These are phyloP conservation scores for Pichia cephalocereana DNA, from an alignment of 805 yeast genomes.

Conservation along the genomic window DNA sequence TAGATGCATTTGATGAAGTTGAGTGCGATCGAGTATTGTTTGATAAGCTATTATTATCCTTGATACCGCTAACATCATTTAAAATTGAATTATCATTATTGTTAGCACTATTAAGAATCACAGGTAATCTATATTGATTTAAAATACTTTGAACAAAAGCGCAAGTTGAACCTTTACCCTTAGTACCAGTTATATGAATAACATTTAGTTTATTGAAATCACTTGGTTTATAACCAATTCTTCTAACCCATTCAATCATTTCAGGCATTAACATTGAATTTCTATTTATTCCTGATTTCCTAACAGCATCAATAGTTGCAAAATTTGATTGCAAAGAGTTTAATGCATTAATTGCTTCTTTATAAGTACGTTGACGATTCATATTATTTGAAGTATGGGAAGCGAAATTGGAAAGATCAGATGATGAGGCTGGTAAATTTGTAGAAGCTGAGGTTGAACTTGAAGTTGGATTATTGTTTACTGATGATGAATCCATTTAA, in stretches of 20 bases:
- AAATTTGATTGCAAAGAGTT: slow-evolving; percentile 87
- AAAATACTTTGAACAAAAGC: slow-evolving; percentile 85
- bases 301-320: slow-evolving; percentile 77
- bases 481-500: background rate
- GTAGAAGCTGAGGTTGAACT: background rate
- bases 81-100: background rate
- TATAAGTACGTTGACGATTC: slow-evolving; percentile 23
- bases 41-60: background rate
- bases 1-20: slow-evolving; percentile 1
- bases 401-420: background rate
- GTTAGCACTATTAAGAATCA: background rate
- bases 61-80: background rate
- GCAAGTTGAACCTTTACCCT: slow-evolving; percentile 97
- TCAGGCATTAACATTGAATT: slow-evolving; percentile 70
- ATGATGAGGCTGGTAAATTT: background rate
- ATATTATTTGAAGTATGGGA: slow-evolving; percentile 6
- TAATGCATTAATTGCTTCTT: slow-evolving; percentile 76
- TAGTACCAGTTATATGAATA: slow-evolving; percentile 93
- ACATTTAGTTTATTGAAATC: slow-evolving; percentile 71
- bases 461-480: background rate
- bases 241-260: slow-evolving; percentile 71
- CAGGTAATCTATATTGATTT: slow-evolving; percentile 41
- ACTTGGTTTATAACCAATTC: slow-evolving; percentile 55
- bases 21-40: slow-evolving; percentile 3
- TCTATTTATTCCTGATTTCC: slow-evolving; percentile 55